phyloP scores from a whole-genome alignment of 352 stramenopile genomes.

The Globisporangium cylindrosporum region DNA sequence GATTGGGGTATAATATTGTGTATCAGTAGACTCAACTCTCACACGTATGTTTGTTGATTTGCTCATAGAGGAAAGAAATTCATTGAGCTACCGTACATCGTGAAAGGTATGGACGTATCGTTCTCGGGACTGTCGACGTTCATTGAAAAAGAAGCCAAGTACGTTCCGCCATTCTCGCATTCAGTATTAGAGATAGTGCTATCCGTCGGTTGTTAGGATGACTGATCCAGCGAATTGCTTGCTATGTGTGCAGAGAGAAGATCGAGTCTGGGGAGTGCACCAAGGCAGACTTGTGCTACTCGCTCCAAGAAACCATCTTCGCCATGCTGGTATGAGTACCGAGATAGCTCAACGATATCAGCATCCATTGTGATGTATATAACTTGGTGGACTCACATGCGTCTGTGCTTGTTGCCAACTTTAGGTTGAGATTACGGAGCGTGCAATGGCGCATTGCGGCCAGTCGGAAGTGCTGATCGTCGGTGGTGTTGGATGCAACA shows the following conservation, averaged over 20 bases:
- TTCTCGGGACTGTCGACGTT: constrained; percentile 98
- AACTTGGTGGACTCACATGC: background rate
- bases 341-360: background rate
- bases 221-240: background rate
- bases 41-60: too few species aligned
- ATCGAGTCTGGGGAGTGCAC: constrained; percentile 88
- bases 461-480: constrained; percentile 98
- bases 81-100: constrained; percentile 97
- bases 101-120: constrained; percentile 99
- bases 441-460: constrained; percentile 98
- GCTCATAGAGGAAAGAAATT: constrained; percentile 71
- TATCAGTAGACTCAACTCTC: too few species aligned
- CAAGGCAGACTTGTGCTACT: constrained; percentile 97
- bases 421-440: constrained; percentile 98
- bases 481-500: constrained; percentile 96
- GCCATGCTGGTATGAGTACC: constrained; percentile 92
- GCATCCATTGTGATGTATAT: background rate
- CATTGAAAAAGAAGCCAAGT: constrained; percentile 93
- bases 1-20: too few species aligned
- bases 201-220: background rate
- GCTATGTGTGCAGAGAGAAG: constrained; percentile 53
- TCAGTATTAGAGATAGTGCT: background rate
- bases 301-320: constrained; percentile 99
- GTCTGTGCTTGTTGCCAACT: background rate
- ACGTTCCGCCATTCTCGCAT: constrained; percentile 1